Conservation (phyloP, 495 filamentous ascomycete species). For the Aspergillus nidulans region DNA sequence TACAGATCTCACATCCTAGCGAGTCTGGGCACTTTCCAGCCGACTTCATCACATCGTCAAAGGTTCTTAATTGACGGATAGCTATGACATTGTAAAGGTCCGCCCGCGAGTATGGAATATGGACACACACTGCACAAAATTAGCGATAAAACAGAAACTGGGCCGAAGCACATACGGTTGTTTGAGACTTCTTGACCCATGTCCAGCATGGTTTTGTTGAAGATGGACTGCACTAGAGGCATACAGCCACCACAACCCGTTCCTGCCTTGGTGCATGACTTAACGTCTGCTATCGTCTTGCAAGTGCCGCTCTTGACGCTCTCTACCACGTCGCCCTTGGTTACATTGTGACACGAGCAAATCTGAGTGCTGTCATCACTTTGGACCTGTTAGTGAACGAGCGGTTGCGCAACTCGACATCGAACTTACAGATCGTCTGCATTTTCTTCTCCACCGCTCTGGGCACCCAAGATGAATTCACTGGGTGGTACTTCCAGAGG, state of each 20-base stretch:
- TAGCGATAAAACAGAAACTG: background rate
- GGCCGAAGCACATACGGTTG: conserved; percentile 43
- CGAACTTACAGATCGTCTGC: conserved; percentile 58
- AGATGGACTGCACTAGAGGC: conserved; percentile 87
- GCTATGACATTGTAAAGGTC: conserved; percentile 90
- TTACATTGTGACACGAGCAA: conserved; percentile 95
- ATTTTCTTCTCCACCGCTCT: conserved; percentile 68
- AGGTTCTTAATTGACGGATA: conserved; percentile 71
- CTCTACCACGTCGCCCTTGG: conserved; percentile 75
- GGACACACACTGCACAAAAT: conserved; percentile 59
- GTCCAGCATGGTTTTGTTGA: conserved; percentile 85
- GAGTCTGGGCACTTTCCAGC: conserved; percentile 71
- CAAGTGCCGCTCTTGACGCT: conserved; percentile 77
- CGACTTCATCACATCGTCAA: conserved; percentile 76
- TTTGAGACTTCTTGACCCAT: conserved; percentile 93
- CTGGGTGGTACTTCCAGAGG: conserved; percentile 76
- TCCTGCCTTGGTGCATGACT: conserved; percentile 91
- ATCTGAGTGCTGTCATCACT: conserved; percentile 83
- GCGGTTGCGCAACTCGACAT: background rate
- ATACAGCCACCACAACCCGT: conserved; percentile 94
- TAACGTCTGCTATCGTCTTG: conserved; percentile 81
- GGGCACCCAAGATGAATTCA: conserved; percentile 84
- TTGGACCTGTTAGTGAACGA: conserved; percentile 18
- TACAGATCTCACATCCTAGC: conserved; percentile 89
- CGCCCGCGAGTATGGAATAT: conserved; percentile 81